A percentile compares a stretch with the other conserved stretches of the same genome.
Conservation (phyloP, 129 eudicot species). For the Pseudognaphalium luteoalbum region DNA sequence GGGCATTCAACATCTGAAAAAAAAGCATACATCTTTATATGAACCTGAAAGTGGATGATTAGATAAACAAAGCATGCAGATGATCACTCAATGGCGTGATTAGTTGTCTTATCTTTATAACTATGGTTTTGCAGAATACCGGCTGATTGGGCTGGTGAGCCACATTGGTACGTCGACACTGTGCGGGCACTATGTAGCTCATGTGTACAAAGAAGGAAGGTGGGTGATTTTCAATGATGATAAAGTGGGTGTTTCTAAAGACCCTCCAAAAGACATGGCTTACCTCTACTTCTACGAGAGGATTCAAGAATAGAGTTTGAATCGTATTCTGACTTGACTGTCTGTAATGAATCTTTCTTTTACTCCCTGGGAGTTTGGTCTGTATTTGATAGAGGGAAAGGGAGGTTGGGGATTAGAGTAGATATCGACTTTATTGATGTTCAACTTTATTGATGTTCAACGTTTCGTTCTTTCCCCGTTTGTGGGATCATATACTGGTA, state of each 20-base stretch:
- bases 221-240: conserved; percentile 94
- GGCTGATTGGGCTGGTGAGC: conserved; percentile 92
- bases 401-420: neutral
- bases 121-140: conserved; percentile 57
- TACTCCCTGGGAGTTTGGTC: conserved; percentile 17
- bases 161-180: conserved; percentile 97
- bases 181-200: conserved; percentile 98
- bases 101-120: neutral
- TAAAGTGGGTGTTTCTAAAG: conserved; percentile 85
- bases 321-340: neutral
- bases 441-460: neutral
- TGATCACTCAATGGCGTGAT: neutral
- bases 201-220: conserved; percentile 76
- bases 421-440: neutral
- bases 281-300: conserved; percentile 94
- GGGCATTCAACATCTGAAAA: neutral
- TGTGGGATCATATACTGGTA: conserved; percentile 26
- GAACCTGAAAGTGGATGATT: neutral
- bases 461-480: neutral
- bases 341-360: conserved; percentile 6
- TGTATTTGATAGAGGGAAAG: conserved; percentile 22
- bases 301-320: conserved; percentile 23
- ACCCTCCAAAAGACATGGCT: conserved; percentile 97
- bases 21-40: neutral
- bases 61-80: neutral